Percentiles rank a stretch among this genome's conserved stretches.
Evolutionary conservation across 495 filamentous ascomycete species (phyloP).

Genomic region (Penicillium mononematosum): DNA sequence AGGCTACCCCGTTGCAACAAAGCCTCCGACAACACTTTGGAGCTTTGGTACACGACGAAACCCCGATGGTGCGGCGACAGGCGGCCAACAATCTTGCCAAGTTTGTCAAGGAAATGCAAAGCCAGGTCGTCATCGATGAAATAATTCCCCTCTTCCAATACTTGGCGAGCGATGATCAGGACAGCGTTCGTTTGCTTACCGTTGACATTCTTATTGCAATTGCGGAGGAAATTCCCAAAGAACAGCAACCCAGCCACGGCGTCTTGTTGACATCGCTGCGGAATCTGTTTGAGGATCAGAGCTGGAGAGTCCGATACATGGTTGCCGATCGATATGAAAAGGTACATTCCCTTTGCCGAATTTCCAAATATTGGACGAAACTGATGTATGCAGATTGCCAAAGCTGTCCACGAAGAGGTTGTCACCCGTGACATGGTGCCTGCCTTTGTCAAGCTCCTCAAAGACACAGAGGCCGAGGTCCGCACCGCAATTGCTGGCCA

Average conservation of each 20-base stretch:
- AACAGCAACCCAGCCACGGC: constrained; percentile 94
- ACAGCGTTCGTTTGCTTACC: constrained; percentile 92
- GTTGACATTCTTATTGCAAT: constrained; percentile 96
- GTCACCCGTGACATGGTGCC: constrained; percentile 91
- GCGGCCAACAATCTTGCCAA: constrained; percentile 94
- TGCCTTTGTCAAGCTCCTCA: constrained; percentile 94
- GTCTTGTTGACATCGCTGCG: constrained; percentile 86
- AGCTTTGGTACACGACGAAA: constrained; percentile 93
- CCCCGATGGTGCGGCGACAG: constrained; percentile 96
- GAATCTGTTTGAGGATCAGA: constrained; percentile 95
- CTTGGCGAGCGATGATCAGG: constrained; percentile 91
- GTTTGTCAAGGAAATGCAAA: constrained; percentile 94
- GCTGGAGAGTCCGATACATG: constrained; percentile 99
- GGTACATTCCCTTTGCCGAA: constrained; percentile 47
- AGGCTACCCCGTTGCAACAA: constrained; percentile 85
- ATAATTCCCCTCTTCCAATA: constrained; percentile 99
- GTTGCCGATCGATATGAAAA: constrained; percentile 98
- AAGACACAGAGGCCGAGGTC: constrained; percentile 96
- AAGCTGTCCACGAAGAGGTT: constrained; percentile 97
- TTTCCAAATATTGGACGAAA: constrained; percentile 10
- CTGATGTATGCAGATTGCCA: constrained; percentile 70
- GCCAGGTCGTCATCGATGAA: constrained; percentile 87
- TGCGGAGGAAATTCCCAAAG: constrained; percentile 95
- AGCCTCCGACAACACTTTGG: constrained; percentile 85
- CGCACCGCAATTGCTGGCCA: constrained; percentile 96